Conservation (phyloP, 2,329 filamentous ascomycete genomes). For the Curvularia sp. region DNA sequence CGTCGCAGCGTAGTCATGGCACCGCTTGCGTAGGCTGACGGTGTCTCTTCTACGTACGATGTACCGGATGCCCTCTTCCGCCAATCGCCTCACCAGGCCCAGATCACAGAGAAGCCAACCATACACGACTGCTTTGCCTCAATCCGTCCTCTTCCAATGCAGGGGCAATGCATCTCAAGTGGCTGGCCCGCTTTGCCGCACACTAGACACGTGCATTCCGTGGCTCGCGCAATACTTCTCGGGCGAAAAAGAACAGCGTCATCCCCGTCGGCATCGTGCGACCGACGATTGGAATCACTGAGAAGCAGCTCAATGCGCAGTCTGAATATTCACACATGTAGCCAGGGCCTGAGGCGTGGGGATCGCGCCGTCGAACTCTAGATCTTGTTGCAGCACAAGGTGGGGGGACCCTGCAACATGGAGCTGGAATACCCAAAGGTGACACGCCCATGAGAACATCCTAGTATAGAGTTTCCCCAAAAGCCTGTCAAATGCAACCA, state of each 20-base stretch:
- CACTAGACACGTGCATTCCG: not conserved
- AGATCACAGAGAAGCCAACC: not conserved
- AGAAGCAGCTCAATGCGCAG: not conserved
- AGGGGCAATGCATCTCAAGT: not conserved
- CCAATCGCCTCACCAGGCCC: not conserved
- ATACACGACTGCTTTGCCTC: not conserved
- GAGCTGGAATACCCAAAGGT: not conserved
- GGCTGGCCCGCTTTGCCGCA: not conserved
- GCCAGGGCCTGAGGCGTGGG: not conserved
- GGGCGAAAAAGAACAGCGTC: not conserved
- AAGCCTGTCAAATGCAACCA: slow-evolving; percentile 16
- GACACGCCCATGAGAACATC: not conserved
- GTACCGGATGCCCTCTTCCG: slow-evolving; percentile 1
- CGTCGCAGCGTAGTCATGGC: slow-evolving; percentile 4
- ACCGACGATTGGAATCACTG: not conserved
- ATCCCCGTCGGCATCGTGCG: not conserved
- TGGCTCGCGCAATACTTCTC: not conserved
- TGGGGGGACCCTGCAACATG: slow-evolving; percentile 5
- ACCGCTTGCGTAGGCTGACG: not conserved
- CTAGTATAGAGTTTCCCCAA: slow-evolving; percentile 7
- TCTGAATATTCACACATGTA: not conserved
- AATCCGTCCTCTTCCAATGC: not conserved
- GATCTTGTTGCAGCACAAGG: not conserved
- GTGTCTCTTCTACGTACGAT: not conserved
- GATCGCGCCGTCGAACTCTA: not conserved